phyloP scores from a whole-genome alignment of 2,329 filamentous ascomycete species.

The Anthostomella pinea region DNA sequence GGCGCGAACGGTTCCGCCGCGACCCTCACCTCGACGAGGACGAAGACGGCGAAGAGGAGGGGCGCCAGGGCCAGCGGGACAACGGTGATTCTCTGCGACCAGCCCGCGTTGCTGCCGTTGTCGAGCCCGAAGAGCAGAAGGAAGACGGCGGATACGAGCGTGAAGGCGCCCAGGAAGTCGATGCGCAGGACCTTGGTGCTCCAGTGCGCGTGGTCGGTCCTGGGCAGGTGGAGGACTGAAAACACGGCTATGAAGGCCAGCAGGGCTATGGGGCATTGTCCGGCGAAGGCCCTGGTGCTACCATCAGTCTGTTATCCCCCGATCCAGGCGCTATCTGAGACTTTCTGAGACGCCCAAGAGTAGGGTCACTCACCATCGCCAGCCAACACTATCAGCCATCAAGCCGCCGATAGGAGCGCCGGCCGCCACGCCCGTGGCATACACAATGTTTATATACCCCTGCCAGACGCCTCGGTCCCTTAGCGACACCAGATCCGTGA shows the following conservation, averaged over 20 bases:
- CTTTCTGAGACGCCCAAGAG: not conserved
- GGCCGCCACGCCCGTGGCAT: slow-evolving; percentile 32
- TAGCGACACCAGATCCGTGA: slow-evolving; percentile 49
- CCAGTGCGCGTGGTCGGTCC: slow-evolving; percentile 58
- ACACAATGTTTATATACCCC: slow-evolving; percentile 34
- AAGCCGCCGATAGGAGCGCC: slow-evolving; percentile 34
- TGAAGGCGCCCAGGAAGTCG: slow-evolving; percentile 69
- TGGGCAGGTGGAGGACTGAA: slow-evolving; percentile 60
- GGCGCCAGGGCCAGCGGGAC: slow-evolving; percentile 53
- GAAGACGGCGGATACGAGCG: slow-evolving; percentile 63
- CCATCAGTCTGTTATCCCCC: no score
- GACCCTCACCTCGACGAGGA: slow-evolving; percentile 65
- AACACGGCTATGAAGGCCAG: slow-evolving; percentile 63
- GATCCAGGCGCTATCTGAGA: no score
- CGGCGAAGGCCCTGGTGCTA: slow-evolving; percentile 64
- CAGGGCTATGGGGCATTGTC: slow-evolving; percentile 66
- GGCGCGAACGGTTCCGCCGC: slow-evolving; percentile 73
- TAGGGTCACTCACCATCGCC: slow-evolving; percentile 41
- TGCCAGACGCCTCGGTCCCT: slow-evolving; percentile 43
- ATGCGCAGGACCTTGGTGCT: slow-evolving; percentile 62
- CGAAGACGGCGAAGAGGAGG: slow-evolving; percentile 62
- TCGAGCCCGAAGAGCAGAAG: slow-evolving; percentile 68
- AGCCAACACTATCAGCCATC: slow-evolving; percentile 30
- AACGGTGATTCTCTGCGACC: slow-evolving; percentile 58
- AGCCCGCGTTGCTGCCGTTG: slow-evolving; percentile 68